Evolutionary conservation across 345 rosid species (phyloP), one percentile per base, ranked within the genome.

Genomic region (Eucalyptus rudis): DNA sequence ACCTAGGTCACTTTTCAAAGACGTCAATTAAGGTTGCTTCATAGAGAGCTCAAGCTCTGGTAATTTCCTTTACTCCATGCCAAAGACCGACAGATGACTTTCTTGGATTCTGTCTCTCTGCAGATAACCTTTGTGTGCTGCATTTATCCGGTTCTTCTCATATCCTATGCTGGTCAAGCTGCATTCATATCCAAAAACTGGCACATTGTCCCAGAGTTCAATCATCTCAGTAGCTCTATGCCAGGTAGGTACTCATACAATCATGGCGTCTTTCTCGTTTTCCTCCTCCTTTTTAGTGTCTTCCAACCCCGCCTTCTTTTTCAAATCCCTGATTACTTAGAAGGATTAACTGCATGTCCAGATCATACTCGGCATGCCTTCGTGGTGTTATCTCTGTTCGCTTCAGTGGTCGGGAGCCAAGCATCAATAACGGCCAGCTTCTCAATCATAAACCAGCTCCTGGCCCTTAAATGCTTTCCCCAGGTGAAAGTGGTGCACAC

Each of bases 371-470:
- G 92, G 27, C 93, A 94, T 59, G 88, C 91, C 86, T 95, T 91
- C 71, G 87, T 89, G 85, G 58, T 89, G 33, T 83, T 95, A 40
- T 92, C 97, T 8, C 94, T 94, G 59, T 88, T 95, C 50, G 95
- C 94, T 36, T 92, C 96, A 3, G 95, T 90, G 0, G 90, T 93
- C 1, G 94, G 96, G 88, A 93, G 96, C 91, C 96, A 94, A 90
- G 96, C 96, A 68, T 91, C 95, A 56, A 94, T 95, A 90, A 94
- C 96, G 7, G 95, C 95, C 13, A 91, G 93, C 86, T 94, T 95
- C 91, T 95, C 97, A 51, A 95, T 94, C 87, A 93, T 95, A 87
- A 95, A 93, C 86, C 96, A 95, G 90, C 92, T 96, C 94, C 90
- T 91, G 25, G 94, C 95, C 36, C 94, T 94, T 52, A 87, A 91